Conservation (phyloP, 352 stramenopile species). For the Phytophthora niederhauseri region DNA sequence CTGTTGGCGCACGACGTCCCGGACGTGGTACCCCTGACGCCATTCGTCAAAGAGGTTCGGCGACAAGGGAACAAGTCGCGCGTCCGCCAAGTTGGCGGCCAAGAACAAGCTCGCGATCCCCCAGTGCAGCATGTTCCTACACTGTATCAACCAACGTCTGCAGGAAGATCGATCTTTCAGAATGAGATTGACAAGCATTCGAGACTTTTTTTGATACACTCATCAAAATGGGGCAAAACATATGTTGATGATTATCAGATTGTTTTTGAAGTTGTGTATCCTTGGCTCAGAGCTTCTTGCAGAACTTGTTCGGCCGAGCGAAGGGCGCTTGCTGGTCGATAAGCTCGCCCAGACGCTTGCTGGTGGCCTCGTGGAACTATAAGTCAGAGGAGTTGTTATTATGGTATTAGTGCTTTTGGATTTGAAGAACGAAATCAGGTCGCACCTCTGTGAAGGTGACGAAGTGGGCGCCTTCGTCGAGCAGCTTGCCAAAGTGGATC, state of each 20-base stretch:
- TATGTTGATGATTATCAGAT: slow-evolving; percentile 4
- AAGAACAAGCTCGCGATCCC: slow-evolving; percentile 6
- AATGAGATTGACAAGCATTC: slow-evolving; percentile 18
- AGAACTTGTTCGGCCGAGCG: slow-evolving; percentile 54
- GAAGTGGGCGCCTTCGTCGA: slow-evolving; percentile 66
- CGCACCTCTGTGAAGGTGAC: slow-evolving; percentile 68
- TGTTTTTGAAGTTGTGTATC: slow-evolving; percentile 1
- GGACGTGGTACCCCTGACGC: slow-evolving; percentile 22
- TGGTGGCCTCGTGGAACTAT: slow-evolving; percentile 69
- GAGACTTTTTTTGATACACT: slow-evolving; percentile 12
- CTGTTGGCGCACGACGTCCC: slow-evolving; percentile 40
- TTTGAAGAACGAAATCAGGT: not conserved
- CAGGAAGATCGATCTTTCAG: slow-evolving; percentile 4
- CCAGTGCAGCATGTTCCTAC: slow-evolving; percentile 5
- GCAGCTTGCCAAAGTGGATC: slow-evolving; percentile 65
- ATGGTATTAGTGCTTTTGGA: not conserved
- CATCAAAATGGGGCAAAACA: slow-evolving; percentile 14
- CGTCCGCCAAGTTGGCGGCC: not conserved
- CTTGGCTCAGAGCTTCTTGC: slow-evolving; percentile 43
- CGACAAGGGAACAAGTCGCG: slow-evolving; percentile 16
- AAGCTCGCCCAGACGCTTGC: slow-evolving; percentile 59
- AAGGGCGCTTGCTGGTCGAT: slow-evolving; percentile 64
- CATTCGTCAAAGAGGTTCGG: slow-evolving; percentile 34
- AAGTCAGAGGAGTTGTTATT: not conserved
- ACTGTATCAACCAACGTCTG: not conserved